Percentiles rank a stretch among this genome's conserved stretches.
phyloP scores from a whole-genome alignment of 169 alveolate genomes.

The Eimeria necatrix region DNA sequence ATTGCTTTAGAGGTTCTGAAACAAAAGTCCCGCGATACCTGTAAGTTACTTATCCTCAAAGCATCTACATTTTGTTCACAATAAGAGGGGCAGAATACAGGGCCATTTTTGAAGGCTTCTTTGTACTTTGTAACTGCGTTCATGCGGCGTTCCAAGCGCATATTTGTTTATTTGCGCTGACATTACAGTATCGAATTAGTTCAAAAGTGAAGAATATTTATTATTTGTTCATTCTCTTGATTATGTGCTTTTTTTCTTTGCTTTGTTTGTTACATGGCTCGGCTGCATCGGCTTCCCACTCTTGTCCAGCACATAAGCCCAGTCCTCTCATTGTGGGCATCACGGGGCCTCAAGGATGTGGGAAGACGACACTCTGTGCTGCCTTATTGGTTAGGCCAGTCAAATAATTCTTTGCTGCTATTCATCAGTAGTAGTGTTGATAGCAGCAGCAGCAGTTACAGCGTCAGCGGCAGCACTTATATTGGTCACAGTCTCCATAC shows the following conservation, averaged over 20 bases:
- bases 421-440: too few relatives aligned
- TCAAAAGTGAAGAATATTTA: background rate
- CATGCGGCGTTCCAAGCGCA: too few relatives aligned
- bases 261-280: background rate
- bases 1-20: constrained; percentile 41
- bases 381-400: constrained; percentile 10
- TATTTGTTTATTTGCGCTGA: too few relatives aligned
- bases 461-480: background rate
- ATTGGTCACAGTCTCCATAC: background rate
- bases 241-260: background rate
- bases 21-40: background rate
- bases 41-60: background rate
- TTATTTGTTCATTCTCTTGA: background rate
- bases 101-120: too few relatives aligned
- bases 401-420: background rate
- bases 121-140: too few relatives aligned
- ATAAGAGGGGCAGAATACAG: too few relatives aligned
- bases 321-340: constrained; percentile 57
- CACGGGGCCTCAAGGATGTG: constrained; percentile 72
- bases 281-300: too few relatives aligned
- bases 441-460: constrained; percentile 1
- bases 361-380: constrained; percentile 66
- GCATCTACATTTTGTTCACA: too few relatives aligned
- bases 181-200: too few relatives aligned
- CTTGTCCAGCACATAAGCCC: background rate